These are phyloP conservation scores for Flaveria trinervia DNA, from an alignment of 129 eudicot genomes.

Conservation along the genomic window DNA sequence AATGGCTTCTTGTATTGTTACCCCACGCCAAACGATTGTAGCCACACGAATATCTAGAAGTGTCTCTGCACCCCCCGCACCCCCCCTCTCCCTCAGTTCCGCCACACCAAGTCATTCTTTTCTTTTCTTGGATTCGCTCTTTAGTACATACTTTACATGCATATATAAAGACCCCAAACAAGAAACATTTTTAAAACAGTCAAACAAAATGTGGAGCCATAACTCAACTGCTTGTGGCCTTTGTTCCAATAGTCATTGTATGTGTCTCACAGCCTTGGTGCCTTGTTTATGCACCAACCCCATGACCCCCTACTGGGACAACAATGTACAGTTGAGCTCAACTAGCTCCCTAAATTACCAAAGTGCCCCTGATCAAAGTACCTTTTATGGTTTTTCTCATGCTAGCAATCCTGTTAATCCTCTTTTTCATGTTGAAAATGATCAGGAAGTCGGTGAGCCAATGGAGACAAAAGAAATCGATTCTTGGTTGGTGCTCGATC, in stretches of 20 bases:
- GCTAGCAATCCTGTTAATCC: slow-evolving; percentile 18
- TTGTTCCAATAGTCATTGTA: slow-evolving; percentile 15
- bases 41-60: background rate
- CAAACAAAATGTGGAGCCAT: slow-evolving; percentile 30
- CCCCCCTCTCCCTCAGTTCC: background rate
- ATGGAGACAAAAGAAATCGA: slow-evolving; percentile 25
- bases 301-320: slow-evolving; percentile 15
- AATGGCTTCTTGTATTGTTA: background rate
- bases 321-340: slow-evolving; percentile 22
- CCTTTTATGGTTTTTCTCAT: slow-evolving; percentile 21
- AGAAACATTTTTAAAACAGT: slow-evolving; percentile 15
- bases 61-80: background rate
- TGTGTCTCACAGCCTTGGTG: slow-evolving; percentile 14
- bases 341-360: slow-evolving; percentile 17
- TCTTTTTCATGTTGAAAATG: background rate
- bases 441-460: slow-evolving; percentile 19
- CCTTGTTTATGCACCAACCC: slow-evolving; percentile 25
- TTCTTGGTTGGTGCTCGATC: slow-evolving; percentile 34
- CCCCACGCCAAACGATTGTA: background rate
- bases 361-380: slow-evolving; percentile 9
- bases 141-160: slow-evolving; percentile 24
- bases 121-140: background rate
- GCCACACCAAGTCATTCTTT: background rate
- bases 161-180: slow-evolving; percentile 19
- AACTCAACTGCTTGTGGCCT: slow-evolving; percentile 5